Conservation (phyloP, 2,329 filamentous ascomycete genomes). For the Alternaria sp. region DNA sequence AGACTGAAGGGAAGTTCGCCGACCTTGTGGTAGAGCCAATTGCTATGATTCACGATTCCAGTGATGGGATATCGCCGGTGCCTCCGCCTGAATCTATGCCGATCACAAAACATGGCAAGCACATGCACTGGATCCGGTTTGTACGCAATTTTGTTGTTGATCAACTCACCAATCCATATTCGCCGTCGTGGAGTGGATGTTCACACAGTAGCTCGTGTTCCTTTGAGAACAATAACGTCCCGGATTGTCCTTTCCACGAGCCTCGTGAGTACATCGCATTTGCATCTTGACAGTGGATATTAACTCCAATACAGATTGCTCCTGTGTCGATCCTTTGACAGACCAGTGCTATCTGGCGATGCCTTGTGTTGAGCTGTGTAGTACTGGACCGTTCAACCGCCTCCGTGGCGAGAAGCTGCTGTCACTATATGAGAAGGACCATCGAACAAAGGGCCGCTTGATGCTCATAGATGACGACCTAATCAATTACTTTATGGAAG, state of each 20-base stretch:
- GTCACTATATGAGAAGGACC: slow-evolving; percentile 23
- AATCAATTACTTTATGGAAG: slow-evolving; percentile 19
- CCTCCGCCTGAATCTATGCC: not conserved
- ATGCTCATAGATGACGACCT: slow-evolving; percentile 39
- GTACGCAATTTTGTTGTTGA: slow-evolving; percentile 24
- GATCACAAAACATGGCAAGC: slow-evolving; percentile 23
- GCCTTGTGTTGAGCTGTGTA: slow-evolving; percentile 16
- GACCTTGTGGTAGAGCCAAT: not conserved
- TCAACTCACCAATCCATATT: slow-evolving; percentile 21
- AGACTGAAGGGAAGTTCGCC: not conserved
- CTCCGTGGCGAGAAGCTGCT: slow-evolving; percentile 31
- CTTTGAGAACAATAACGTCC: slow-evolving; percentile 22
- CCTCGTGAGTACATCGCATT: slow-evolving; percentile 20
- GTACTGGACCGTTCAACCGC: slow-evolving; percentile 34
- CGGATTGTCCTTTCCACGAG: slow-evolving; percentile 36
- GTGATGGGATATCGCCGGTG: not conserved
- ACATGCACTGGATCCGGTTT: slow-evolving; percentile 33
- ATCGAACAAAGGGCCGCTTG: slow-evolving; percentile 26
- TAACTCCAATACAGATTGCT: slow-evolving; percentile 14
- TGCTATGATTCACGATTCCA: too few relatives aligned
- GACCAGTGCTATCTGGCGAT: slow-evolving; percentile 33
- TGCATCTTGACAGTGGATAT: not conserved
- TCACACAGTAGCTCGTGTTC: slow-evolving; percentile 21
- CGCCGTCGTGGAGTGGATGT: slow-evolving; percentile 8
- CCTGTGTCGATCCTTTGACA: slow-evolving; percentile 29